phyloP scores from a whole-genome alignment of 345 rosid genomes.

The Eutrema heterophyllum region DNA sequence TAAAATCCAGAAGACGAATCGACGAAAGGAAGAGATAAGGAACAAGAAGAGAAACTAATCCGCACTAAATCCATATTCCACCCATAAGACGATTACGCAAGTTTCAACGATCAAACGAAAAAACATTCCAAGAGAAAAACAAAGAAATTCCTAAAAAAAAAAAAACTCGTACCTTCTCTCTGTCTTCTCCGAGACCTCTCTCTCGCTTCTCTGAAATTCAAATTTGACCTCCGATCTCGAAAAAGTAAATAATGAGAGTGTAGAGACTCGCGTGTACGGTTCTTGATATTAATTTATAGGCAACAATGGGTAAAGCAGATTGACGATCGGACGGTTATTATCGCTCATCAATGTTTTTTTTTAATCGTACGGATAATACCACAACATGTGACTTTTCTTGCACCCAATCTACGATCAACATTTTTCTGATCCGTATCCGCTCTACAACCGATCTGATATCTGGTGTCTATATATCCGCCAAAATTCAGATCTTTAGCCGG shows the following conservation, averaged over 20 bases:
- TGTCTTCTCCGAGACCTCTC: neutral
- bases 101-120: neutral
- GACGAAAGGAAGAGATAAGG: neutral
- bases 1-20: neutral
- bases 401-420: neutral
- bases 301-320: neutral
- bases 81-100: neutral
- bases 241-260: rapidly evolving
- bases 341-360: neutral
- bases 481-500: no score
- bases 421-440: no score
- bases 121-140: neutral
- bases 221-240: neutral
- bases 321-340: conserved; percentile 11
- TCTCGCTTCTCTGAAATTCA: neutral
- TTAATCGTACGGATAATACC: neutral
- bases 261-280: neutral
- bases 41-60: neutral
- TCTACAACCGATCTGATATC: no score
- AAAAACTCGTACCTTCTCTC: conserved; percentile 6
- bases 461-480: no score
- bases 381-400: conserved; percentile 9
- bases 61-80: neutral
- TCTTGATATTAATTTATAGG: conserved; percentile 18
- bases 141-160: neutral